Percentiles rank a stretch among this genome's conserved stretches.
Conservation (phyloP, 2,329 filamentous ascomycete species). For the Talaromyces rugulosus region DNA sequence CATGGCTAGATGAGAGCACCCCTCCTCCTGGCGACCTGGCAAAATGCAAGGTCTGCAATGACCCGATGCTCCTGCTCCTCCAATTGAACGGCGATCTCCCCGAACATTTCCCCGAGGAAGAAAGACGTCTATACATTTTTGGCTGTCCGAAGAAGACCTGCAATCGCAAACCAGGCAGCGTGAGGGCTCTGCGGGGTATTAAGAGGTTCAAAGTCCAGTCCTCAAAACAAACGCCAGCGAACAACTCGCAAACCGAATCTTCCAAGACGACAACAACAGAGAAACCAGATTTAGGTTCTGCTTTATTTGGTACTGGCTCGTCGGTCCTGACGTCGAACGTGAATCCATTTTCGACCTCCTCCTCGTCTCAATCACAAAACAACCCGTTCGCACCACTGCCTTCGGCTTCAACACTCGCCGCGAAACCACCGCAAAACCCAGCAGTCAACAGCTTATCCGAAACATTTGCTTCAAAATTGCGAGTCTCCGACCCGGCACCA, state of each 20-base stretch:
- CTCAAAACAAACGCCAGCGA: slow-evolving; percentile 21
- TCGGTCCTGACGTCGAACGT: slow-evolving; percentile 48
- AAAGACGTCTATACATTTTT: slow-evolving; percentile 83
- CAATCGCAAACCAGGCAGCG: slow-evolving; percentile 74
- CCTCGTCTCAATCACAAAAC: slow-evolving; percentile 27
- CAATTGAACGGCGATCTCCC: slow-evolving; percentile 90
- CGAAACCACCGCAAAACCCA: slow-evolving; percentile 38
- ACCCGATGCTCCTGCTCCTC: slow-evolving; percentile 76
- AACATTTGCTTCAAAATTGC: slow-evolving; percentile 69
- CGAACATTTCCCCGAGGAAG: slow-evolving; percentile 78
- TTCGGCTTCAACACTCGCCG: slow-evolving; percentile 37
- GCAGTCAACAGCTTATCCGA: slow-evolving; percentile 63
- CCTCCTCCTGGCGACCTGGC: slow-evolving; percentile 73
- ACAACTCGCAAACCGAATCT: slow-evolving; percentile 14
- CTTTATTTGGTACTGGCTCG: slow-evolving; percentile 57
- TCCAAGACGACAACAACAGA: slow-evolving; percentile 9
- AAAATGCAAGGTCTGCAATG: slow-evolving; percentile 82
- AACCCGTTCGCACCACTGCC: slow-evolving; percentile 60
- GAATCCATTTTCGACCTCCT: slow-evolving; percentile 54
- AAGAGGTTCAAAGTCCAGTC: slow-evolving; percentile 42
- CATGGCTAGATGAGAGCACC: slow-evolving; percentile 72
- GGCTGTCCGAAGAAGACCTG: slow-evolving; percentile 74
- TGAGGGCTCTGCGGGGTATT: slow-evolving; percentile 69
- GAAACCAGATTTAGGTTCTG: slow-evolving; percentile 46
- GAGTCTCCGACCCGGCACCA: slow-evolving; percentile 41